A percentile compares a stretch with the other conserved stretches of the same genome.
phyloP scores from a whole-genome alignment of 1,284 basidiomycete genomes.

The Takashimella koratensis region DNA sequence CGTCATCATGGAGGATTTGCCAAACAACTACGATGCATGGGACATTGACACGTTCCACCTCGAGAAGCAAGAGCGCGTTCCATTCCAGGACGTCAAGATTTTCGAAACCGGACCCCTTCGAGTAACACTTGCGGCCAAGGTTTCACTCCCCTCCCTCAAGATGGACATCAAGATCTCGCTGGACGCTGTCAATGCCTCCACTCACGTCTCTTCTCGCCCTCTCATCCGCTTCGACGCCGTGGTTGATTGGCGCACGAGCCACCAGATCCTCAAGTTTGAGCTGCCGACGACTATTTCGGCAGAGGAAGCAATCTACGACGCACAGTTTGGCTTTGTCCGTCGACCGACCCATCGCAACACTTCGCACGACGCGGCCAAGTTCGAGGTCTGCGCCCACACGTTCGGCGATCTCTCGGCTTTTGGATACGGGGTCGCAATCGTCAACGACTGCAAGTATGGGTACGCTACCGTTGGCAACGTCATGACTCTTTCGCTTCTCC shows the following conservation, averaged over 20 bases:
- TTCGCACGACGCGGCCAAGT: constrained; percentile 59
- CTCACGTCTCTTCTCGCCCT: neutral
- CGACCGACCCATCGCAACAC: constrained; percentile 93
- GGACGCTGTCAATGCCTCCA: constrained; percentile 59
- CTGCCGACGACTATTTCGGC: constrained; percentile 79
- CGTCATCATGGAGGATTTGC: constrained; percentile 75
- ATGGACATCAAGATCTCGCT: constrained; percentile 75
- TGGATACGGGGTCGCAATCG: constrained; percentile 82
- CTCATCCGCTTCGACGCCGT: constrained; percentile 69
- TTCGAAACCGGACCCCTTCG: constrained; percentile 73
- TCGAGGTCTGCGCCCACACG: constrained; percentile 75
- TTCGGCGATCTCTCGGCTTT: constrained; percentile 55
- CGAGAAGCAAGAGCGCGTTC: constrained; percentile 65
- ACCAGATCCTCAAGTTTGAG: constrained; percentile 86
- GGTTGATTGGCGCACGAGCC: constrained; percentile 77
- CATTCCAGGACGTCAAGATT: constrained; percentile 66
- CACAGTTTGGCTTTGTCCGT: constrained; percentile 84
- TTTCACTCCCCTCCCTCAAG: constrained; percentile 62
- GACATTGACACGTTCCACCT: constrained; percentile 90
- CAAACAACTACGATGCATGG: constrained; percentile 50
- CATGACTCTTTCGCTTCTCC: constrained; percentile 66
- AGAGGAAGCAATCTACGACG: constrained; percentile 83
- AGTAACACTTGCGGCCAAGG: constrained; percentile 66
- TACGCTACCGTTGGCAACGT: constrained; percentile 25
- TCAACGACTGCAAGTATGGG: constrained; percentile 86